phyloP scores from a whole-genome alignment of 345 rosid genomes.

The Boechera stricta region DNA sequence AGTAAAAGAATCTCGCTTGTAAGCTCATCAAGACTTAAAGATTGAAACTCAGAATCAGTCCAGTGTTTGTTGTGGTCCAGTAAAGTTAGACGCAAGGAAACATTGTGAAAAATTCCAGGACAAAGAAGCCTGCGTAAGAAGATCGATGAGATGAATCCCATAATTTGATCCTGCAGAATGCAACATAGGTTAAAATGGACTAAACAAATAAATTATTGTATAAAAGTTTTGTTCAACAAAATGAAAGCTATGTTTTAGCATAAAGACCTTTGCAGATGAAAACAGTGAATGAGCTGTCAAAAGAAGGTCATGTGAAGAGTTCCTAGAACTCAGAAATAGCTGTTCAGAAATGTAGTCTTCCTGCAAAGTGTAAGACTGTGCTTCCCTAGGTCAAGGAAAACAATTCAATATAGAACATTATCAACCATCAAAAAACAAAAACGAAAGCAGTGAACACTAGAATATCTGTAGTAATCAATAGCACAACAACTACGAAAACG shows the following conservation, averaged over 20 bases:
- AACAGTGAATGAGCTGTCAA: conserved; percentile 64
- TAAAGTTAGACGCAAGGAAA: conserved; percentile 67
- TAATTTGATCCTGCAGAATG: conserved; percentile 70
- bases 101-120: conserved; percentile 74
- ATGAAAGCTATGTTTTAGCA: conserved; percentile 19
- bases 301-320: conserved; percentile 73
- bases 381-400: conserved; percentile 63
- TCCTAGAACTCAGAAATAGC: conserved; percentile 75
- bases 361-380: conserved; percentile 69
- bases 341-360: conserved; percentile 90
- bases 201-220: not conserved
- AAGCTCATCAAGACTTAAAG: conserved; percentile 77
- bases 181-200: conserved; percentile 29
- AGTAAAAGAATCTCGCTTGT: conserved; percentile 77
- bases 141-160: conserved; percentile 80
- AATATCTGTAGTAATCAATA: conserved; percentile 16
- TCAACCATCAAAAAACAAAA: conserved; percentile 23
- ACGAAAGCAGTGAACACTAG: conserved; percentile 17
- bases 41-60: conserved; percentile 83
- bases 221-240: conserved; percentile 6
- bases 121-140: conserved; percentile 80
- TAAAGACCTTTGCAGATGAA: conserved; percentile 70
- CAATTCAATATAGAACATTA: conserved; percentile 28
- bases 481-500: conserved; percentile 23
- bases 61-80: conserved; percentile 77